Percentiles rank a stretch among this genome's conserved stretches.
Conservation (phyloP, 139 green algal genomes). For the Tetratostichococcus sp. region DNA sequence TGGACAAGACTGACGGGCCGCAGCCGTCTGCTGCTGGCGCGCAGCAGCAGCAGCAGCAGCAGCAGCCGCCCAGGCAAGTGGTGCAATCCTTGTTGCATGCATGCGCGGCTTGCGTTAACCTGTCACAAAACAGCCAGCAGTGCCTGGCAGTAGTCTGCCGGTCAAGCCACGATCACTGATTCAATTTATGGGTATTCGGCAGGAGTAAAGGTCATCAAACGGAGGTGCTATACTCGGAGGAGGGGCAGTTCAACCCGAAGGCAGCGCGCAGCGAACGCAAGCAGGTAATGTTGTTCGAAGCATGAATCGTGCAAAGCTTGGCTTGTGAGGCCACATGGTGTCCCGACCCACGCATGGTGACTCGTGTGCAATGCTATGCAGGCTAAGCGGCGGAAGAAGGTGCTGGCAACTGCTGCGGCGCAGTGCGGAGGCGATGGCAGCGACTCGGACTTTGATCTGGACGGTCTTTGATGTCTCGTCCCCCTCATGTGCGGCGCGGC, state of each 20-base stretch:
- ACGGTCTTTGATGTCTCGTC: not conserved
- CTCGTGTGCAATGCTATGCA: not conserved
- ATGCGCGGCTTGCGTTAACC: no score
- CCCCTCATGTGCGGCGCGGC: no score
- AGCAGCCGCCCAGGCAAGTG: no score
- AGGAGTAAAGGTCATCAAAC: conserved; percentile 28
- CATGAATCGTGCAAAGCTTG: no score
- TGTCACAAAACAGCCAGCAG: no score
- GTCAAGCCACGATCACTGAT: no score
- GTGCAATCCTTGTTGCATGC: no score
- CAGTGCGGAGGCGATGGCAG: not conserved
- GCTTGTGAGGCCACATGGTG: no score
- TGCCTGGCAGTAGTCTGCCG: no score
- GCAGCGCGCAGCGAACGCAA: conserved; percentile 48
- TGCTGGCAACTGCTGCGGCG: not conserved
- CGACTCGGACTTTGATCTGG: not conserved
- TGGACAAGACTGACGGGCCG: conserved; percentile 31
- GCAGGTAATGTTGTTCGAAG: no score
- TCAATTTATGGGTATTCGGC: not conserved
- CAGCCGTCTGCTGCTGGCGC: conserved; percentile 5
- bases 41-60: no score
- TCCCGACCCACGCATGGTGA: no score
- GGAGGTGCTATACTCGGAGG: conserved; percentile 62
- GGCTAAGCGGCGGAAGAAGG: conserved; percentile 36
- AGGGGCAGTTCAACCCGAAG: conserved; percentile 81